These are phyloP conservation scores for Salvia splendens DNA, from an alignment of 257 asterid genomes.

Conservation along the genomic window DNA sequence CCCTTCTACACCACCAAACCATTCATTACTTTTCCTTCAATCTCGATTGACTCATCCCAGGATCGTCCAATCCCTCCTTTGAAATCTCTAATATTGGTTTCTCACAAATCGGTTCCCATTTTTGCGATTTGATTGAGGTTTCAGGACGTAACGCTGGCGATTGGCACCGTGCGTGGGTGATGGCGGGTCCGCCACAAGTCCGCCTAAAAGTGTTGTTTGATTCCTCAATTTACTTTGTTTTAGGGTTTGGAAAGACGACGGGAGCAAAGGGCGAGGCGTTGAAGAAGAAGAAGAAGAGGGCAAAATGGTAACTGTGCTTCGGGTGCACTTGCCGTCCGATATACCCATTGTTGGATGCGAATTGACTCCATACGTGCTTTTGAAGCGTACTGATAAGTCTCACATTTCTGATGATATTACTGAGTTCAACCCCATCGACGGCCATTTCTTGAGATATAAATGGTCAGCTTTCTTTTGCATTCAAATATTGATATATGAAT, in stretches of 20 bases:
- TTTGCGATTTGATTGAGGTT: conserved; percentile 30
- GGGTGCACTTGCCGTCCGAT: conserved; percentile 96
- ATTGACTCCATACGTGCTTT: conserved; percentile 81
- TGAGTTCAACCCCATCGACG: conserved; percentile 69
- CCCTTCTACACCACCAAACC: conserved; percentile 3
- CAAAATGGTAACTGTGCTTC: conserved; percentile 85
- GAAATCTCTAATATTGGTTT: background rate
- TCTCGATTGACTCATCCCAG: conserved; percentile 27
- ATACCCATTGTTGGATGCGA: conserved; percentile 97
- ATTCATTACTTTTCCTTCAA: background rate
- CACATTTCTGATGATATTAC: conserved; percentile 68
- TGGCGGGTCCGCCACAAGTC: conserved; percentile 88
- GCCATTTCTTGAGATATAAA: conserved; percentile 73
- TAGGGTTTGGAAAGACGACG: conserved; percentile 27
- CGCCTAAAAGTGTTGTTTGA: conserved; percentile 45
- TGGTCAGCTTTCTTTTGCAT: conserved; percentile 54
- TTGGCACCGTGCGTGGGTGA: conserved; percentile 51
- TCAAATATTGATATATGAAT: background rate
- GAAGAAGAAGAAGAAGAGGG: conserved; percentile 28
- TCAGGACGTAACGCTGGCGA: conserved; percentile 65
- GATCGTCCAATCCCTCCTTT: conserved; percentile 22
- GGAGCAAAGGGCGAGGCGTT: conserved; percentile 35
- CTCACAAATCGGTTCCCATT: conserved; percentile 14
- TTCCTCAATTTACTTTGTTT: conserved; percentile 29
- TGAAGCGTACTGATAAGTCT: conserved; percentile 63